Base-by-base conservation (phyloP, 164 flowering plant genomes). In the Nymphaea thermarum region DNA sequence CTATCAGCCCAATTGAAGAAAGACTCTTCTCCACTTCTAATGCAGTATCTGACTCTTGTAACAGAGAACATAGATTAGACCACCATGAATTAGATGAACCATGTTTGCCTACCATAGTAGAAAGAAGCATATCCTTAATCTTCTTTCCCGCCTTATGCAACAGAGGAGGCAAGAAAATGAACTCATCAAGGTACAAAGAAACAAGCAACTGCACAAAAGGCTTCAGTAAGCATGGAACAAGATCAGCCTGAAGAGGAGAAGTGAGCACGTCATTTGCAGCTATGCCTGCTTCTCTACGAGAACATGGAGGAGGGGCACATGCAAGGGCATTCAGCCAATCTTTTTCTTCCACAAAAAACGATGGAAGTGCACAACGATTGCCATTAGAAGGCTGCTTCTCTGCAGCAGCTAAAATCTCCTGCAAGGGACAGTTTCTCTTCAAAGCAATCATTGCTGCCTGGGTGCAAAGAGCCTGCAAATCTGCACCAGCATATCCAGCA, bases 401-500 rank as follows among this genome's bases (percentile, higher is more conserved):
- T 64, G 87, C 91, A 68, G 80, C 79, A 51, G 85, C 79, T 53
- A 91, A 70, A 71, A 87, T 72, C 71, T 90, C 78, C 67, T 90
- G 88, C 81, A 88, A 78, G 68, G 93, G 84, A 69, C 88, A 90
- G 75, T 75, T 86, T 82, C 98, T 86, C 78, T 86, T 90, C 77
- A 94, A 72, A 64, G 96, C 92, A 79, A 80, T 80, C 69, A 91
- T 86, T 60, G 93, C 99, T 47, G 94, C 92, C 77, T 94, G 99
- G 66, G 96, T 86, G 77, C 99, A 94, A 74, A 94, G 96, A 66
- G 98, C 96, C 82, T 94, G 97, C 51, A 94, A 76, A 83, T 94
- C 99, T 36, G 99, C 99, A 74, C 99, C 99, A 76, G 99, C 99
- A 84, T 83, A 94, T 6, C 98, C 99, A 65, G 82, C 82, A 71